Base-by-base conservation (phyloP, 2,329 filamentous ascomycete species). In the Penicillium brevicompactum region DNA sequence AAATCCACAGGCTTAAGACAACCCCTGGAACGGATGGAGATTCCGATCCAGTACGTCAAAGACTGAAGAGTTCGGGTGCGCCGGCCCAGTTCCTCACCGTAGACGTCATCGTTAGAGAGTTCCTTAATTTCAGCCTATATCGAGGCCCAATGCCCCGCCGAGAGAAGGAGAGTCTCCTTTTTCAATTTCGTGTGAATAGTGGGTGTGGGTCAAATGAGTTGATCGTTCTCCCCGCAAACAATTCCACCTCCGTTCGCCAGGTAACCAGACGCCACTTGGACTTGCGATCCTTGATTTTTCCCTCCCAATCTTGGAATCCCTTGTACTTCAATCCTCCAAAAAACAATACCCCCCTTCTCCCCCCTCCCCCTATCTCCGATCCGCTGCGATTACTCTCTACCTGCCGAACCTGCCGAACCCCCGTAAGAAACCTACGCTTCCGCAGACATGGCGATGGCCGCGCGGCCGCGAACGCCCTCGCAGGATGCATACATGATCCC, bases 381-480 rank as follows among this genome's bases (percentile, higher is more conserved):
- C 24, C 24, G 24, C 34, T 40, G 32, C 14, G 41, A 34, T 50
- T 38, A 24, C 14, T 31, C 16, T 22, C 49, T 41, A 27, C 40
- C 24, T 30, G 18, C n/a, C 22, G 46, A 44, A 9, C 37, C 48
- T 42, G 32, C 41, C 5, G 5, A 27, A 27, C 5, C 24, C 24
- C 24, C 24, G 24, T 27, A 27, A 27, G 24, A 34, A 10, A 37
- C 46, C 55, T 66, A 61, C 62, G 51, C 61, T 60, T 49, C 54
- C 58, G 62, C 67, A 56, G 57, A 65, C 58, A 75, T 77, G 69
- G 68, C 71, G 46, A 72, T 67, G 68, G 63, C 67, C 62, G 64
- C 71, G 53, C 71, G 71, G 66, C 70, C 73, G 49, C 72, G 69
- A 62, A 76, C 70, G 31, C 72, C 72, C 49, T 67, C 72, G 52